These are phyloP conservation scores for Sporothrix pallida DNA, from an alignment of 2,329 filamentous ascomycete genomes.

Conservation along the genomic window DNA sequence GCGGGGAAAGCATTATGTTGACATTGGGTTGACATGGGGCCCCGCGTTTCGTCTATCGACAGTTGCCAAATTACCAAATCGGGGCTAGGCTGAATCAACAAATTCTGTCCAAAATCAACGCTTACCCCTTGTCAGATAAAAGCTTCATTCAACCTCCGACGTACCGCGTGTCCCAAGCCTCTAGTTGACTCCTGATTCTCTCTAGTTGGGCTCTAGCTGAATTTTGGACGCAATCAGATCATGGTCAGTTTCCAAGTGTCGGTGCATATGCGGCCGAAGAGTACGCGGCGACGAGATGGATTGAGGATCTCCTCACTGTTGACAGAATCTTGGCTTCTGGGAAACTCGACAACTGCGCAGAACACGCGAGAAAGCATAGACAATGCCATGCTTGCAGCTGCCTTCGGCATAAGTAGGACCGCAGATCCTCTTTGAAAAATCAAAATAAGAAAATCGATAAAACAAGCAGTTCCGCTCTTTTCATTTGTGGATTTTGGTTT, in stretches of 20 bases:
- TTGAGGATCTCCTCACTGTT: not conserved
- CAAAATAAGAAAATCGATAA: not conserved
- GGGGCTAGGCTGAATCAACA: no score
- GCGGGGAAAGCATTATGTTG: no score
- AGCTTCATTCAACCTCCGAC: not conserved
- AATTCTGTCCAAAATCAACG: no score
- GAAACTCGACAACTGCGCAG: no score
- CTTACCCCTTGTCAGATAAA: not conserved
- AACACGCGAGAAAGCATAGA: no score
- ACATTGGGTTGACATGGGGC: no score
- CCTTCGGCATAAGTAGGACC: not conserved
- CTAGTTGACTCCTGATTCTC: not conserved
- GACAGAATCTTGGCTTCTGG: not conserved
- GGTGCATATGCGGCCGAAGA: conserved; percentile 4
- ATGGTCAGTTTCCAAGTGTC: no score
- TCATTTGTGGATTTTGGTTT: conserved; percentile 2
- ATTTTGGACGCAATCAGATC: no score
- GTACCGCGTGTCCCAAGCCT: not conserved
- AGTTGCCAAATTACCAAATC: no score
- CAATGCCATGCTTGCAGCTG: no score
- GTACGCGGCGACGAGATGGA: not conserved
- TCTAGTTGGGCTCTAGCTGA: not conserved
- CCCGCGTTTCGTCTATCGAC: no score
- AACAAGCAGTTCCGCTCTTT: conserved; percentile 5
- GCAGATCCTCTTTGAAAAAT: not conserved